Base-by-base conservation (phyloP, 2,329 filamentous ascomycete species). In the Fusarium veterinarium region DNA sequence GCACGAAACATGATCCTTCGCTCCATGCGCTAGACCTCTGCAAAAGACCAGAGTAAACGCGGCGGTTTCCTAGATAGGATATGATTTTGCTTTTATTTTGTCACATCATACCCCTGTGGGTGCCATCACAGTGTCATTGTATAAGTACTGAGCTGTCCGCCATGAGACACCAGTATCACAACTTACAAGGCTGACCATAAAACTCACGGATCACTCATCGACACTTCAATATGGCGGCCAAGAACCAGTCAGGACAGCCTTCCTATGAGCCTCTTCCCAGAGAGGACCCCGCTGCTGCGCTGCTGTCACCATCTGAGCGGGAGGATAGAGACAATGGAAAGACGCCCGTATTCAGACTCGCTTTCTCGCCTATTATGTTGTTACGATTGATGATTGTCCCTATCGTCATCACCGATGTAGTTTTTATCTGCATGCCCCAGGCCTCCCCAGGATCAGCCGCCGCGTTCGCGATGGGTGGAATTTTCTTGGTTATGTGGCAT, bases 301-400 rank as follows among this genome's bases (percentile, higher is more conserved):
- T 77, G 9, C 62, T 76, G 8, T 52, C 64, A 13, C 71, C 73
- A 17, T 60, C 60, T 6, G 60, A 69, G 3, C 40, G 60, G 28
- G 60, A 42, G 8, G 48, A 55, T 14, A 52, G 44, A 8, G 69
- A 76, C 8, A 40, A 68, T 37, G 67, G 62, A 20, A 55, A 58
- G 30, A 23, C 63, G 60, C 64, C 73, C 19, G 48, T 55, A 8
- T 31, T 70, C 49, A 67, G 31, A 23, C 13, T 69, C 66, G 68
- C 63, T 20, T 72, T 77, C 53, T 76, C 76, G 5, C 53, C 60
- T 25, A 33, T 76, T 31, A 6, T 67, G 23, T 2, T 77, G 14
- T 17, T 75, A 30, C 73, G 76, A 16, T 40, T 75, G 16, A 19
- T 60, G 10, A 17, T 66, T 16, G 41, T 75, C 4, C 60, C 74